Percentiles rank a stretch among this genome's conserved stretches.
phyloP scores from a whole-genome alignment of 768 basidiomycete species.

The Panaeolus cyanescens region DNA sequence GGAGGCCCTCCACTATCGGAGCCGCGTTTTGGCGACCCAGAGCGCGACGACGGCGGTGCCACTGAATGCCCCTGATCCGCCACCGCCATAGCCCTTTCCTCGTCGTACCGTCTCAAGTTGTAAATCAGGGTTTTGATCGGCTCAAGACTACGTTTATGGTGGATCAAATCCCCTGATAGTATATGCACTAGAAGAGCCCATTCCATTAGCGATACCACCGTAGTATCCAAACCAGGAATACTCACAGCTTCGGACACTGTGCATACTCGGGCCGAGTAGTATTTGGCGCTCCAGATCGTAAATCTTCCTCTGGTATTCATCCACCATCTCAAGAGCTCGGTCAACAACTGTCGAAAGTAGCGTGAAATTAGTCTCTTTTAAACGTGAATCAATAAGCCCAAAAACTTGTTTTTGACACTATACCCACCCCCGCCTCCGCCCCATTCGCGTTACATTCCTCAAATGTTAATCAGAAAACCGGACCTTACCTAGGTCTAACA shows the following conservation, averaged over 20 bases:
- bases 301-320: constrained; percentile 65
- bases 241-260: constrained; percentile 59
- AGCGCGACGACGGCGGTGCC: constrained; percentile 9
- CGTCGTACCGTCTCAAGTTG: constrained; percentile 64
- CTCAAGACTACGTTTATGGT: constrained; percentile 71
- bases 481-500: constrained; percentile 52
- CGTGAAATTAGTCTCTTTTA: background rate
- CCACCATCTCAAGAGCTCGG: constrained; percentile 62
- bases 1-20: background rate
- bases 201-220: background rate
- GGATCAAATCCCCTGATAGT: constrained; percentile 68
- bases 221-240: background rate
- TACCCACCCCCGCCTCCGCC: background rate
- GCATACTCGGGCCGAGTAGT: constrained; percentile 59
- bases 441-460: background rate
- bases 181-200: constrained; percentile 58
- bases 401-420: background rate
- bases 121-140: constrained; percentile 70
- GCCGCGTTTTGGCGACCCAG: background rate
- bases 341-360: constrained; percentile 53
- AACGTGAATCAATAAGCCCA: background rate
- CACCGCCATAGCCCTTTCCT: constrained; percentile 39
- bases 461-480: background rate
- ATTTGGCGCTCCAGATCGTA: constrained; percentile 58
- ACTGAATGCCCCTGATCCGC: constrained; percentile 14